Percentiles rank a stretch among this genome's conserved stretches.
Evolutionary conservation across 1,284 basidiomycete species (phyloP).

Genomic region (Cryptococcus hybrid): DNA sequence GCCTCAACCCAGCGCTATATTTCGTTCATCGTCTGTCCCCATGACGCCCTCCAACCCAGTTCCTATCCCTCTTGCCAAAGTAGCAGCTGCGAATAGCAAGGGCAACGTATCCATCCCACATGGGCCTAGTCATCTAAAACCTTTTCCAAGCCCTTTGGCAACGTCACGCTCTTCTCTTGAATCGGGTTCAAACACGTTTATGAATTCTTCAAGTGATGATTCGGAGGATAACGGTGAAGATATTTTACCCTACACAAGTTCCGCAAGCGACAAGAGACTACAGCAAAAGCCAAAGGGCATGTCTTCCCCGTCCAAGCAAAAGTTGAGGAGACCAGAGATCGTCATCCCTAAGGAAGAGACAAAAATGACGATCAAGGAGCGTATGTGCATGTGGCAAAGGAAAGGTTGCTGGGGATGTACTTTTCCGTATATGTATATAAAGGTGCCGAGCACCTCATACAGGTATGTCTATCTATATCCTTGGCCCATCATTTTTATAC

Average conservation of each 20-base stretch:
- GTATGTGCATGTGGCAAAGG: conserved; percentile 57
- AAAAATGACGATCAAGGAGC: conserved; percentile 30
- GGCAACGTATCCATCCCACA: background rate
- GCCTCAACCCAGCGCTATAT: conserved; percentile 4
- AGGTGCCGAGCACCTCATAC: conserved; percentile 50
- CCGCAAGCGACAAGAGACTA: background rate
- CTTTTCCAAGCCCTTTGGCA: conserved; percentile 19
- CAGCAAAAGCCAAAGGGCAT: background rate
- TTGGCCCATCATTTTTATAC: too few species aligned
- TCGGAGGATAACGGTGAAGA: background rate
- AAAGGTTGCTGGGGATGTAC: conserved; percentile 58
- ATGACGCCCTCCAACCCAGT: conserved; percentile 9
- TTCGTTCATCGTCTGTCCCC: conserved; percentile 13
- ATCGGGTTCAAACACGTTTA: background rate
- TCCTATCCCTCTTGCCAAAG: conserved; percentile 3
- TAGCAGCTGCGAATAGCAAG: background rate
- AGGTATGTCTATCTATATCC: conserved; percentile 23
- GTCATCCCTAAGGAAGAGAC: conserved; percentile 20
- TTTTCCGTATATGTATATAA: conserved; percentile 51
- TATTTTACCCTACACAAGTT: background rate
- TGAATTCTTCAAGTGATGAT: background rate
- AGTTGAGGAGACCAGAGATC: conserved; percentile 15
- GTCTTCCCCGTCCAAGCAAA: conserved; percentile 3
- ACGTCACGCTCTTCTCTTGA: conserved; percentile 23
- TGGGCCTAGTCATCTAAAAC: conserved; percentile 1